phyloP scores from a whole-genome alignment of 306 rosid genomes.

The Adenanthera pavonina region DNA sequence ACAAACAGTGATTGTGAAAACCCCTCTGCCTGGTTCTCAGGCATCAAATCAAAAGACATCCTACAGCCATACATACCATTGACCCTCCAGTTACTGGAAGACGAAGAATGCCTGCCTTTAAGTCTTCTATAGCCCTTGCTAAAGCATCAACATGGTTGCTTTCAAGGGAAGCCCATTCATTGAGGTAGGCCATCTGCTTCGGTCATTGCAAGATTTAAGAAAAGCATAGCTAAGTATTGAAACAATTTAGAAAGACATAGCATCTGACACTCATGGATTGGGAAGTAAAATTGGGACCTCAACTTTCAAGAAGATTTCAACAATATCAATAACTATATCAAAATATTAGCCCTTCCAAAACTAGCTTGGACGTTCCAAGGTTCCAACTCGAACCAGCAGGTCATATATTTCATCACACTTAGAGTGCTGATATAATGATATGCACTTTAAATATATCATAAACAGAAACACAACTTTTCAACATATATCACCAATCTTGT shows the following conservation, averaged over 20 bases:
- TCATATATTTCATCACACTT: conserved; percentile 4
- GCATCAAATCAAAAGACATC: conserved; percentile 33
- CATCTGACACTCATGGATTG: conserved; percentile 7
- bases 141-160: conserved; percentile 72
- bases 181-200: conserved; percentile 81
- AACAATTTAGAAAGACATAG: conserved; percentile 33
- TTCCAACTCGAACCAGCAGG: conserved; percentile 27
- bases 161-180: conserved; percentile 87
- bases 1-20: conserved; percentile 29
- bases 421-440: not conserved
- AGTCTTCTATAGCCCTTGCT: conserved; percentile 85
- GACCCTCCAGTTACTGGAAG: conserved; percentile 91
- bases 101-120: conserved; percentile 94
- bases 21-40: conserved; percentile 12
- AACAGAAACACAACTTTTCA: not conserved
- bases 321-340: conserved; percentile 27
- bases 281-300: conserved; percentile 25
- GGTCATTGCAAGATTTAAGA: conserved; percentile 43
- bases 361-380: not conserved
- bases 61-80: conserved; percentile 56
- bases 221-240: conserved; percentile 31
- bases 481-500: conserved; percentile 25
- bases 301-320: conserved; percentile 31
- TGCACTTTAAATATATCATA: not conserved
- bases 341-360: conserved; percentile 14